phyloP scores from a whole-genome alignment of 164 flowering plant genomes.

The Magnolia sinica region DNA sequence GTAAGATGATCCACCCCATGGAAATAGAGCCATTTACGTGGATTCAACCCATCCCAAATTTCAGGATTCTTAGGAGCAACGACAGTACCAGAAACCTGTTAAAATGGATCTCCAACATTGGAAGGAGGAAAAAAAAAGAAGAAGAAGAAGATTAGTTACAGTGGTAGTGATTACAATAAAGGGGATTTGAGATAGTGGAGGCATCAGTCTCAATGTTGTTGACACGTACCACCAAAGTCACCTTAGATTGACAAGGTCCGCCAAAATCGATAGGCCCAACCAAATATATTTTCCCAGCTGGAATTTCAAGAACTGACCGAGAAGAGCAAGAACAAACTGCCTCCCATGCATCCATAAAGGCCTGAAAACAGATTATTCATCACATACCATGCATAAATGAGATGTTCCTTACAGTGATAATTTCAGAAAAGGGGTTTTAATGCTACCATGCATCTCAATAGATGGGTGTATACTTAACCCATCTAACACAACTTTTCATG shows the following conservation, averaged over 20 bases:
- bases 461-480: background rate
- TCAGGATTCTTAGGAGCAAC: constrained; percentile 75
- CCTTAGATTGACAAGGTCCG: constrained; percentile 69
- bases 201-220: background rate
- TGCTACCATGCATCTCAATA: background rate
- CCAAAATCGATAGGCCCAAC: constrained; percentile 60
- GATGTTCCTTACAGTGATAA: background rate
- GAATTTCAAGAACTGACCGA: constrained; percentile 41
- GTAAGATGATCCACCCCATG: constrained; percentile 59
- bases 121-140: background rate
- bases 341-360: constrained; percentile 66
- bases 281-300: constrained; percentile 43
- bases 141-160: background rate
- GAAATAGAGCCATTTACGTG: constrained; percentile 80
- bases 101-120: constrained; percentile 2
- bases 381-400: background rate
- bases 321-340: constrained; percentile 54
- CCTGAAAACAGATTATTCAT: constrained; percentile 37
- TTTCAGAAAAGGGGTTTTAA: background rate
- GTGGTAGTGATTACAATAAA: background rate
- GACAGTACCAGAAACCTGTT: constrained; percentile 66
- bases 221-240: constrained; percentile 59
- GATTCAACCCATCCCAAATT: constrained; percentile 61
- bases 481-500: background rate
- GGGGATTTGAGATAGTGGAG: background rate